Evolutionary conservation across 2,329 filamentous ascomycete species (phyloP), one percentile per base, ranked within the genome.

Genomic region (Penicillium brevicompactum): DNA sequence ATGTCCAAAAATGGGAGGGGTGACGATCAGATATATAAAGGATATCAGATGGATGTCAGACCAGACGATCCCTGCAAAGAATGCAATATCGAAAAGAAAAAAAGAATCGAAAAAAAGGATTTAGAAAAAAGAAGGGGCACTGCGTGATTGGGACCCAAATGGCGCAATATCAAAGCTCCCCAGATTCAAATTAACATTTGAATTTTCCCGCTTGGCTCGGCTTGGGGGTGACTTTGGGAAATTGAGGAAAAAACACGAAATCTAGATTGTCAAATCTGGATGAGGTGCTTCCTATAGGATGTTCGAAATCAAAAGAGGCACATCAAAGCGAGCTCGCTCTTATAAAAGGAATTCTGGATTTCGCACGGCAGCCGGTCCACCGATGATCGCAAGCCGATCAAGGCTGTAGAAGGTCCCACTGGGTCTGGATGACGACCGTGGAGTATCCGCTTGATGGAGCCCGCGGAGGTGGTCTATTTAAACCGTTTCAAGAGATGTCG

Each of bases 401-500:
- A 49, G 40, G 34, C 37, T 38, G 7, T 38, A n/a, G 32, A 51
- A 31, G 55, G 64, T 62, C 56, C 61, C 37, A 53, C 56, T 51
- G 46, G 62, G 67, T 60, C 64, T 69, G 66, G 51, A 64, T 60
- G 65, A 69, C 65, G 66, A 63, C 53, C 55, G 45, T 41, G 38
- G 38, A 41, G 38, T 40, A 44, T 50, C 48, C 32, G 49, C 18
- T 51, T n/a, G 18, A 48, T 32, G 50, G 34, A 7, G 32, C 18
- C 49, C 34, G 37, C 37, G 42, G 49, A 47, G 16, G 18, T 31
- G 22, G 30, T 38, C 13, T 44, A 30, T 3, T 51, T 37, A 7
- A 11, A 16, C 9, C 13, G 18, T 11, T 21, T 45, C 11, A 34
- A 40, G 31, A 6, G 18, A n/a, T 41, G n/a, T 40, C 22, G 24